Evolutionary conservation across 257 asterid species (phyloP).

Genomic region (Buddleja alternifolia): DNA sequence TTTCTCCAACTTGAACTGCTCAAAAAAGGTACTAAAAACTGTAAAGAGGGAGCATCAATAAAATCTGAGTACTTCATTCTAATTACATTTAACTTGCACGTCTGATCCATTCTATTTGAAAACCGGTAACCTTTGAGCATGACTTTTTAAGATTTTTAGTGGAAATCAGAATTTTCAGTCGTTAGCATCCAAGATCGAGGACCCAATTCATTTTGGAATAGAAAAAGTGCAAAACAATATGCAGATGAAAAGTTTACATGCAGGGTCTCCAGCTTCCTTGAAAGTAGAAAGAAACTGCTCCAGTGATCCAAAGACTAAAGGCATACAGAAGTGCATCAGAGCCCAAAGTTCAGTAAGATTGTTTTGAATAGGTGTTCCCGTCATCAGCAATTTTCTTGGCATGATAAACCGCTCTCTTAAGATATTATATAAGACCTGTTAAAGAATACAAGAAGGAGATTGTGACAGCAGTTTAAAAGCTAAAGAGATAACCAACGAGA

Average conservation of each 20-base stretch:
- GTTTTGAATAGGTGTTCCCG: conserved; percentile 98
- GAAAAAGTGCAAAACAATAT: conserved; percentile 10
- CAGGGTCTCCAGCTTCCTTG: conserved; percentile 89
- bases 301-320: conserved; percentile 71
- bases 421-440: conserved; percentile 76
- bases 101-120: not conserved
- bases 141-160: not conserved
- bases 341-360: conserved; percentile 95
- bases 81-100: not conserved
- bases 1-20: conserved; percentile 61
- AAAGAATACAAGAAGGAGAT: conserved; percentile 13
- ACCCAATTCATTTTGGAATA: not conserved
- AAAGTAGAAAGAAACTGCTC: conserved; percentile 77
- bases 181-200: not conserved
- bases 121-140: not conserved
- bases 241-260: conserved; percentile 49
- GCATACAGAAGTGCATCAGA: conserved; percentile 87
- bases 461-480: conserved; percentile 12
- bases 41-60: conserved; percentile 20
- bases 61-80: conserved; percentile 8
- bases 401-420: conserved; percentile 68
- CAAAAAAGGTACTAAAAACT: conserved; percentile 20
- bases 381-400: conserved; percentile 91
- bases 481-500: conserved; percentile 1
- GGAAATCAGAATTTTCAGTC: conserved; percentile 1